phyloP scores from a whole-genome alignment of 805 yeast genomes.

The Starmerella bombicola region DNA sequence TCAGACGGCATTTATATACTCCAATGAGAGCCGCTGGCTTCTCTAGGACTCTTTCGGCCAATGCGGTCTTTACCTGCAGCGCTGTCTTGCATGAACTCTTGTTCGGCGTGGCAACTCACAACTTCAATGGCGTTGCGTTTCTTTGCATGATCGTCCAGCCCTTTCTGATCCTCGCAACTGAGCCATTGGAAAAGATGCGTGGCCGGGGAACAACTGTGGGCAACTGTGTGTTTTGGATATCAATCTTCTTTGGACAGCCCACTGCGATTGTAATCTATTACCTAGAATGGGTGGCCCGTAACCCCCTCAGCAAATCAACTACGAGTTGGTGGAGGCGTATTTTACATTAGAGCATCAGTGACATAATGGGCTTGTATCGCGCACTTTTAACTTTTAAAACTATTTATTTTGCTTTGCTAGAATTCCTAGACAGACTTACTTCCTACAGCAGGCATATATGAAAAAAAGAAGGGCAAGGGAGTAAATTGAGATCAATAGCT shows the following conservation, averaged over 20 bases:
- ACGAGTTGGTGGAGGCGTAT: conserved; percentile 6
- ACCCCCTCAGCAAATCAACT: conserved; percentile 11
- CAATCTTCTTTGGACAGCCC: conserved; percentile 38
- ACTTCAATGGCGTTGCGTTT: conserved; percentile 37
- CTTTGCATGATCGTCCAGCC: conserved; percentile 35
- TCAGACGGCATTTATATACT: conserved; percentile 33
- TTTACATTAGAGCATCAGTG: neutral
- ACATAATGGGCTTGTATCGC: too few relatives aligned
- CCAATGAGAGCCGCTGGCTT: conserved; percentile 32
- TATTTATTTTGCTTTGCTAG: too few relatives aligned
- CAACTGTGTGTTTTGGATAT: conserved; percentile 37
- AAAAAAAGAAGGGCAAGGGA: too few relatives aligned
- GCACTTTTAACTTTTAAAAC: too few relatives aligned
- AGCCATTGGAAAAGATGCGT: conserved; percentile 33
- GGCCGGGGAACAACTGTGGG: conserved; percentile 35
- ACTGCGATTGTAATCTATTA: conserved; percentile 35
- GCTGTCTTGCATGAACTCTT: conserved; percentile 38
- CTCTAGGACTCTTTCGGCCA: conserved; percentile 25
- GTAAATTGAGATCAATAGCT: too few relatives aligned
- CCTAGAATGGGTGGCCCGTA: conserved; percentile 31
- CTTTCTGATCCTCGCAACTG: conserved; percentile 33
- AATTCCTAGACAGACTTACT: too few relatives aligned
- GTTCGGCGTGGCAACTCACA: conserved; percentile 38
- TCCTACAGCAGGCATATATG: too few relatives aligned
- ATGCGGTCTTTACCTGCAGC: conserved; percentile 33